A percentile compares a stretch with the other conserved stretches of the same genome.
These are phyloP conservation scores for Hysterium pulicare DNA, from an alignment of 2,329 filamentous ascomycete genomes.

Conservation along the genomic window DNA sequence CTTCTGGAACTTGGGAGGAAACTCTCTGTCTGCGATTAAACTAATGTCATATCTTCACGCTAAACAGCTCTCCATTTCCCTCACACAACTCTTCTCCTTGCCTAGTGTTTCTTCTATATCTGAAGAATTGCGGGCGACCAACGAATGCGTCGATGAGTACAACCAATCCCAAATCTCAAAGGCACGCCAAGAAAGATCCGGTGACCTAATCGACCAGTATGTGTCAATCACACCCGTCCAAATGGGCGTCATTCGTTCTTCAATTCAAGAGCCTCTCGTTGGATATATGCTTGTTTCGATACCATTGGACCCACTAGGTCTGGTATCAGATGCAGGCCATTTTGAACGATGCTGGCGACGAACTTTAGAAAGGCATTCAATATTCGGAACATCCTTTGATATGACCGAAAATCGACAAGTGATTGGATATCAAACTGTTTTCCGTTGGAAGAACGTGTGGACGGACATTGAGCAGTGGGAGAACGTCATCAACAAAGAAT, in stretches of 20 bases:
- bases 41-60: background rate
- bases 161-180: no score
- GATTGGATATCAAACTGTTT: background rate
- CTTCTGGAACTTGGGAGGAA: slow-evolving; percentile 8
- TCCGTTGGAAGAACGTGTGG: background rate
- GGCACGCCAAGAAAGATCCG: no score
- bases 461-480: background rate
- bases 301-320: background rate
- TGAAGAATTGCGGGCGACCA: background rate
- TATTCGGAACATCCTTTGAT: slow-evolving; percentile 1
- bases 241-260: slow-evolving; percentile 2
- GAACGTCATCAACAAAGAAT: background rate
- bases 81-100: background rate
- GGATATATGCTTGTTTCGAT: slow-evolving; percentile 1
- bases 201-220: no score
- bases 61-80: slow-evolving; percentile 1
- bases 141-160: no score
- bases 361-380: slow-evolving; percentile 1
- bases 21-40: slow-evolving; percentile 5
- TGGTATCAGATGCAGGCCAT: background rate
- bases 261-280: background rate
- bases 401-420: background rate
- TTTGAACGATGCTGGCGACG: background rate
- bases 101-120: background rate
- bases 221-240: background rate